Evolutionary conservation across 2,329 filamentous ascomycete species (phyloP).

Genomic region (Meredithiella fracta): DNA sequence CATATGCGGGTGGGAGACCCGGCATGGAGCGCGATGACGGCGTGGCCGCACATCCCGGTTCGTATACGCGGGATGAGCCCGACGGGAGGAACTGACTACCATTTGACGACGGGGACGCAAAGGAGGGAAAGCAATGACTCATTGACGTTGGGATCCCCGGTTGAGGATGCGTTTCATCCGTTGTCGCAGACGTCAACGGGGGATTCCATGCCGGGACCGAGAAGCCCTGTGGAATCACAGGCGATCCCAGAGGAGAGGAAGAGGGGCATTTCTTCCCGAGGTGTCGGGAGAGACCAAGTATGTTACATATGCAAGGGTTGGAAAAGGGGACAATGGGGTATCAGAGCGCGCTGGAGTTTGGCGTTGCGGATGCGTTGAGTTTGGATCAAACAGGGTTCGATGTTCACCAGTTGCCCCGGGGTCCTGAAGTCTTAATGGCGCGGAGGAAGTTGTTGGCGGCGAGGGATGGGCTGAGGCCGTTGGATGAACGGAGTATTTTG

Average conservation of each 20-base stretch:
- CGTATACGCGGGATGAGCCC: not conserved
- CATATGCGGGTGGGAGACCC: slow-evolving; percentile 46
- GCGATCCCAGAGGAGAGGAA: slow-evolving; percentile 25
- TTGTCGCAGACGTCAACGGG: slow-evolving; percentile 9
- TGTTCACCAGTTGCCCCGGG: slow-evolving; percentile 34
- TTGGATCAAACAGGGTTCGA: slow-evolving; percentile 46
- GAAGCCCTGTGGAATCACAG: slow-evolving; percentile 7
- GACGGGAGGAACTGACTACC: not conserved
- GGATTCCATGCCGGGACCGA: no score
- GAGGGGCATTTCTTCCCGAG: slow-evolving; percentile 42
- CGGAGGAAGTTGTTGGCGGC: slow-evolving; percentile 39
- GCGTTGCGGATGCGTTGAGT: slow-evolving; percentile 46
- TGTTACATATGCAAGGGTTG: slow-evolving; percentile 55
- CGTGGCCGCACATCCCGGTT: slow-evolving; percentile 43
- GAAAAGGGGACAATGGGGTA: slow-evolving; percentile 58
- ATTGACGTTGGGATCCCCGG: slow-evolving; percentile 1
- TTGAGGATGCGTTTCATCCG: slow-evolving; percentile 9
- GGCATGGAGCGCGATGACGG: slow-evolving; percentile 46
- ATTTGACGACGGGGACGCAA: slow-evolving; percentile 16
- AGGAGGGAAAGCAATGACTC: slow-evolving; percentile 18
- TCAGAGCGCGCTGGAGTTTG: slow-evolving; percentile 48
- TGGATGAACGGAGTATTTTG: slow-evolving; percentile 41
- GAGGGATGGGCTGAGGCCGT: slow-evolving; percentile 35
- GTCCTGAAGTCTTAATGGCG: slow-evolving; percentile 38
- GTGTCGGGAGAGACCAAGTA: slow-evolving; percentile 48